A percentile compares a stretch with the other conserved stretches of the same genome.
Evolutionary conservation across 2,329 filamentous ascomycete species (phyloP).

Genomic region (Cytospora mali): DNA sequence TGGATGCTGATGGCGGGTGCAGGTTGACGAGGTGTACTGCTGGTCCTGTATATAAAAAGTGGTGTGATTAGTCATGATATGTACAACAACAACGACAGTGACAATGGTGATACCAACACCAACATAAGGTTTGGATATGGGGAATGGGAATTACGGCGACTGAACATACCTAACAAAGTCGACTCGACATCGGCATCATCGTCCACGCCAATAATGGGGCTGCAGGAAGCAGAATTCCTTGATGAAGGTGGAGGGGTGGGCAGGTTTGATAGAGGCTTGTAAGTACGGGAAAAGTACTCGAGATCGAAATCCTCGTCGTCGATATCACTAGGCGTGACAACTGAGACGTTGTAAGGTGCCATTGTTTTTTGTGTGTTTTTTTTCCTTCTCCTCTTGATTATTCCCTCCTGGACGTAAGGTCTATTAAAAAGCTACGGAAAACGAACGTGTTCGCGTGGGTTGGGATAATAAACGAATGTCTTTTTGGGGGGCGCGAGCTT

Average conservation of each 20-base stretch:
- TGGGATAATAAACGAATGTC: slow-evolving; percentile 1
- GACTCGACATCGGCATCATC: slow-evolving; percentile 49
- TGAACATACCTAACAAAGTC: slow-evolving; percentile 42
- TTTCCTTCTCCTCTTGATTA: slow-evolving; percentile 12
- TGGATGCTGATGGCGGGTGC: slow-evolving; percentile 64
- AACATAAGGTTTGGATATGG: slow-evolving; percentile 30
- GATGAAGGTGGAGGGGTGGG: slow-evolving; percentile 66
- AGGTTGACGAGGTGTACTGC: slow-evolving; percentile 68
- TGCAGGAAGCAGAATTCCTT: slow-evolving; percentile 47
- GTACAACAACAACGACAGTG: slow-evolving; percentile 32
- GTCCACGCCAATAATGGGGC: slow-evolving; percentile 46
- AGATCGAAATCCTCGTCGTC: slow-evolving; percentile 54
- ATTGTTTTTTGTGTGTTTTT: slow-evolving; percentile 13
- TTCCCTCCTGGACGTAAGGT: slow-evolving; percentile 16
- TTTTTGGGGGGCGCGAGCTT: background rate
- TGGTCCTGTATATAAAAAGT: slow-evolving; percentile 50
- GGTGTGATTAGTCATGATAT: slow-evolving; percentile 26
- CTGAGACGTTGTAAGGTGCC: slow-evolving; percentile 24
- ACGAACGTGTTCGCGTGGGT: slow-evolving; percentile 23
- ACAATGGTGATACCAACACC: too few species aligned
- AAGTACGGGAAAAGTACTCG: slow-evolving; percentile 60
- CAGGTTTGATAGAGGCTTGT: slow-evolving; percentile 68
- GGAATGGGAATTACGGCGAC: slow-evolving; percentile 25
- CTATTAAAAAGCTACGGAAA: slow-evolving; percentile 28
- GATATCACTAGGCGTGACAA: slow-evolving; percentile 24